Evolutionary conservation across 129 eudicot genomes (phyloP).

Genomic region (Pseudognaphalium luteoalbum): DNA sequence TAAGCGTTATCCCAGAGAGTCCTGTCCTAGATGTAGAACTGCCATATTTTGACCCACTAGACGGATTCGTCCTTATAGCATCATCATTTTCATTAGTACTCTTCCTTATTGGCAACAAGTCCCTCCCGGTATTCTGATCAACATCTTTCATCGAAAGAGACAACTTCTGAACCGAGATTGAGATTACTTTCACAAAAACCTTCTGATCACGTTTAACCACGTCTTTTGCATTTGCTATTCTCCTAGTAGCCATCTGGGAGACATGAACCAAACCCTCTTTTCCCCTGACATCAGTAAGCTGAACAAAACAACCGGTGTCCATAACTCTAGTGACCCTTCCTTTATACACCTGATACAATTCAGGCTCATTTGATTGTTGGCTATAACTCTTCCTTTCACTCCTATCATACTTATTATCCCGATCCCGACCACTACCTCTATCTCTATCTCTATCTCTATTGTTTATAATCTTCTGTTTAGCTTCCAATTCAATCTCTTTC

Average conservation of each 20-base stretch:
- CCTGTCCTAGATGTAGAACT: conserved; percentile 48
- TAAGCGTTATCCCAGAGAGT: conserved; percentile 65
- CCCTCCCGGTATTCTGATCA: conserved; percentile 80
- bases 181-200: conserved; percentile 78
- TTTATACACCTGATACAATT: conserved; percentile 61
- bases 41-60: background rate
- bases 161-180: conserved; percentile 63
- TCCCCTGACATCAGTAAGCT: conserved; percentile 60
- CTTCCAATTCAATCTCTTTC: conserved; percentile 74
- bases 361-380: conserved; percentile 46
- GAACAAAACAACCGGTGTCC: conserved; percentile 89
- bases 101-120: conserved; percentile 76
- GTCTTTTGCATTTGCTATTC: conserved; percentile 66
- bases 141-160: conserved; percentile 91
- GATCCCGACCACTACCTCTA: background rate
- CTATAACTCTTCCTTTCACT: conserved; percentile 17
- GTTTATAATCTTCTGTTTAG: conserved; percentile 21
- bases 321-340: conserved; percentile 78
- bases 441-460: conserved; percentile 15
- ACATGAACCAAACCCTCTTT: conserved; percentile 87
- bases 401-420: conserved; percentile 21
- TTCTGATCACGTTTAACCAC: conserved; percentile 81
- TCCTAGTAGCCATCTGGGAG: conserved; percentile 70
- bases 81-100: conserved; percentile 46
- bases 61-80: conserved; percentile 2